Percentiles rank a stretch among this genome's conserved stretches.
Conservation (phyloP, 2,329 filamentous ascomycete genomes). For the Hypoxylon sp. region DNA sequence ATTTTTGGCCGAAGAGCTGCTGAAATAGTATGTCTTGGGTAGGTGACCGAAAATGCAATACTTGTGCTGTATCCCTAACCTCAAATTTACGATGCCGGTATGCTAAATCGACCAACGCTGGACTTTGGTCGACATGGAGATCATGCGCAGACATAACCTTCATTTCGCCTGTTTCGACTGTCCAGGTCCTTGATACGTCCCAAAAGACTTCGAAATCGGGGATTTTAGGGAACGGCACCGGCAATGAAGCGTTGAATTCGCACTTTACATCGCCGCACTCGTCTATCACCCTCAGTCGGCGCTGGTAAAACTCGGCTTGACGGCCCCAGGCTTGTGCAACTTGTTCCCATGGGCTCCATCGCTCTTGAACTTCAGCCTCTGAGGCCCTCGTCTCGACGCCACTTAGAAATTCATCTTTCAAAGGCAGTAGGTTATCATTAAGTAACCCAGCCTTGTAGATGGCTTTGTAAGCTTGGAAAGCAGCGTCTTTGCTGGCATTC, state of each 20-base stretch:
- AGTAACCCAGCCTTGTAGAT: slow-evolving; percentile 80
- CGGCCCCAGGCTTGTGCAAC: slow-evolving; percentile 62
- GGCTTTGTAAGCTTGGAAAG: slow-evolving; percentile 82
- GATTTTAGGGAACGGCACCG: slow-evolving; percentile 59
- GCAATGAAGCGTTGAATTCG: slow-evolving; percentile 62
- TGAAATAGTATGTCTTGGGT: slow-evolving; percentile 44
- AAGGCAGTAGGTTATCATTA: slow-evolving; percentile 83
- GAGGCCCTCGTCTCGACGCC: slow-evolving; percentile 58
- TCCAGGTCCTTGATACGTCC: slow-evolving; percentile 57
- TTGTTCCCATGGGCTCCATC: slow-evolving; percentile 63
- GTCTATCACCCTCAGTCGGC: slow-evolving; percentile 56
- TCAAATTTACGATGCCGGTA: slow-evolving; percentile 62
- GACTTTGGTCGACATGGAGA: slow-evolving; percentile 60
- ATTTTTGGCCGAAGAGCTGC: slow-evolving; percentile 41
- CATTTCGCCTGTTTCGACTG: slow-evolving; percentile 53
- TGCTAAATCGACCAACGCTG: slow-evolving; percentile 62
- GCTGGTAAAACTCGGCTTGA: slow-evolving; percentile 53
- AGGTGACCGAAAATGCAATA: slow-evolving; percentile 59
- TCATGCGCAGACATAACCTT: slow-evolving; percentile 17
- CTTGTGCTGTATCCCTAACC: slow-evolving; percentile 58
- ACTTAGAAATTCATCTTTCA: slow-evolving; percentile 58
- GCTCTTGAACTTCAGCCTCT: slow-evolving; percentile 56
- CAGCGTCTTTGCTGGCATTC: slow-evolving; percentile 83
- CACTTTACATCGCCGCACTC: slow-evolving; percentile 52
- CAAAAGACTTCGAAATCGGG: slow-evolving; percentile 59